phyloP scores from a whole-genome alignment of 1,284 basidiomycete genomes.

The Puccinia brachypodii region DNA sequence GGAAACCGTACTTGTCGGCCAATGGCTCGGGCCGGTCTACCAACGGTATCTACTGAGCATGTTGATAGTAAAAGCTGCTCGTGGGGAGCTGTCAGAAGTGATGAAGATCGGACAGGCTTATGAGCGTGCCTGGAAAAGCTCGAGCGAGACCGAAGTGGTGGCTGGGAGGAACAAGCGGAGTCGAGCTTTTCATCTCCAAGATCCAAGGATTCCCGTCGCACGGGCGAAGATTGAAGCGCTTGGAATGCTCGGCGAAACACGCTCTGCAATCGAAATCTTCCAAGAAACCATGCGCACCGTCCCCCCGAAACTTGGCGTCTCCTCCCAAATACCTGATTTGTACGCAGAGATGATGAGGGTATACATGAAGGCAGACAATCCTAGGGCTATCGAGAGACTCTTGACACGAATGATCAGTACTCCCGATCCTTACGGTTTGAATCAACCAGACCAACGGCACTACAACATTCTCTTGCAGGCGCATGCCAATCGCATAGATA shows the following conservation, averaged over 20 bases:
- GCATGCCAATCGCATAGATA: constrained; percentile 65
- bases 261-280: constrained; percentile 33
- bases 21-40: constrained; percentile 29
- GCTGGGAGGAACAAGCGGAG: constrained; percentile 29
- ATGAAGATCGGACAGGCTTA: not conserved
- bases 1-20: not conserved
- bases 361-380: constrained; percentile 27
- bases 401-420: constrained; percentile 25
- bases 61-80: constrained; percentile 27
- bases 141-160: not conserved
- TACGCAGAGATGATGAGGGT: constrained; percentile 45
- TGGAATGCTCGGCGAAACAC: constrained; percentile 18
- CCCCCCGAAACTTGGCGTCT: constrained; percentile 5
- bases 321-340: constrained; percentile 30
- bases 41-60: constrained; percentile 30
- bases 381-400: constrained; percentile 1
- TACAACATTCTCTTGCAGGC: constrained; percentile 67
- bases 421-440: constrained; percentile 7
- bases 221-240: constrained; percentile 42
- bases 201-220: constrained; percentile 20
- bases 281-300: constrained; percentile 16
- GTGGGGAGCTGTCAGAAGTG: constrained; percentile 25
- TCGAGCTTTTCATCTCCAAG: constrained; percentile 26
- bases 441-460: constrained; percentile 62
- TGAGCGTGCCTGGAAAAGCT: constrained; percentile 7